Base-by-base conservation (phyloP, 1,139 yeast genomes). In the Nakaseomyces sp. region DNA sequence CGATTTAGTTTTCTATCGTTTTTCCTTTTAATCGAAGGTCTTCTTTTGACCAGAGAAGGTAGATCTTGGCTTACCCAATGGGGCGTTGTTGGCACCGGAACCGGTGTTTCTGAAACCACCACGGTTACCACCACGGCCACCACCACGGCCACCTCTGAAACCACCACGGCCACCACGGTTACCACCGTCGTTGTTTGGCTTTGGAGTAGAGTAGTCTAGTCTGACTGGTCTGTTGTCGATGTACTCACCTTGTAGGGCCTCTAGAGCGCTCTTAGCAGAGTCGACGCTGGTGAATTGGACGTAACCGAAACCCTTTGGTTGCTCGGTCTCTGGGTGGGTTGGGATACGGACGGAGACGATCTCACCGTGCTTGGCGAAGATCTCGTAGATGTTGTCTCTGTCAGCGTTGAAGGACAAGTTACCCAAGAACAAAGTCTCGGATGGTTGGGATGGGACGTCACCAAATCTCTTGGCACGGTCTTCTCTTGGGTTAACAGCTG, bases 271-370 rank as follows among this genome's bases (percentile, higher is more conserved):
- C 71, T 83, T 79, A 55, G 98, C 97, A 65, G 87, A 95, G 43
- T 89, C 97, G 53, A 84, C 72, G 45, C 81, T 74, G 36, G 83
- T 73, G 66, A 78, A 89, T 73, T 91, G 97, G 49, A 91, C 95
- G 70, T 91, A 91, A 55, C 97, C 98, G 72, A 91, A 91, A 56
- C 98, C 98, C 78, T 91, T 91, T 68, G 95, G 95, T 72, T 89
- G 96, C 67, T 88, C 95, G 54, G 97, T 88, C 69, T 89, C 97
- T 63, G 96, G 97, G 71, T 89, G 94, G 42, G 97, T 89, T 68
- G 98, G 98, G 58, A 91, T 73, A 74, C 98, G 81, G 60, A 89
- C 89, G 49, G 94, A 84, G 47, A 87, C 70, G 50, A 91, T 85
- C 53, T 73, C 74, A 65, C 96, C 97, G 68, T 76, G 74, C 61